Evolutionary conservation across 2,329 filamentous ascomycete genomes (phyloP), one percentile per base, ranked within the genome.

Genomic region (Trichothecium roseum): DNA sequence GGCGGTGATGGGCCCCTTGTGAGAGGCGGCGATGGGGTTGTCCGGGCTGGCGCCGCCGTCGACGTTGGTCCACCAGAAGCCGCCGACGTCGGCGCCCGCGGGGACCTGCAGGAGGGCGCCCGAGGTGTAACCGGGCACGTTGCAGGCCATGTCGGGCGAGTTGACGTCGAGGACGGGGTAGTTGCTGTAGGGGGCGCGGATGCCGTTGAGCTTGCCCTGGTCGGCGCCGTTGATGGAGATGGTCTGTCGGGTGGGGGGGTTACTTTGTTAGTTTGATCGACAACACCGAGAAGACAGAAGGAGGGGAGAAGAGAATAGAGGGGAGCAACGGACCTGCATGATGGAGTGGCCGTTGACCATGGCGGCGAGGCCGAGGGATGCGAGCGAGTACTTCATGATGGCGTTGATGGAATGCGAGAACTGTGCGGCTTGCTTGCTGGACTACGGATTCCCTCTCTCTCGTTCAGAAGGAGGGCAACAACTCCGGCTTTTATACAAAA

Each of bases 31-130:
- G 40, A 68, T 68, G 7, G 65, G 66, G 39, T 71, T 54, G 40
- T 69, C 66, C 3, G 59, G 42, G 45, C 70, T 64, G 2, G 60
- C 49, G 18, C 66, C 66, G 27, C 68, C 67, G 33, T 70, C 61
- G n/a, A 68, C 56, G 46, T 71, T 66, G 14, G 65, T 60, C 57
- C 63, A 72, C 58, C 63, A 71, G 47, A 56, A 60, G 4, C 66
- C 62, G 9, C 64, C 63, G 15, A 72, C 57, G 37, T 58, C 60
- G 29, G 66, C 64, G 28, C 68, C 67, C 4, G 64, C 63, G 27
- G 64, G 63, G 33, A 70, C 54, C 20, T 53, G 50, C 35, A 71
- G 59, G 30, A 71, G 52, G 28, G 46, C 51, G 31, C 51, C 58
- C 30, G 54, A 58, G 18, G 48, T 51, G 39, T 44, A 46, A 38